Base-by-base conservation (phyloP, 805 yeast genomes). In the Sugiyamaella lignohabitans region DNA sequence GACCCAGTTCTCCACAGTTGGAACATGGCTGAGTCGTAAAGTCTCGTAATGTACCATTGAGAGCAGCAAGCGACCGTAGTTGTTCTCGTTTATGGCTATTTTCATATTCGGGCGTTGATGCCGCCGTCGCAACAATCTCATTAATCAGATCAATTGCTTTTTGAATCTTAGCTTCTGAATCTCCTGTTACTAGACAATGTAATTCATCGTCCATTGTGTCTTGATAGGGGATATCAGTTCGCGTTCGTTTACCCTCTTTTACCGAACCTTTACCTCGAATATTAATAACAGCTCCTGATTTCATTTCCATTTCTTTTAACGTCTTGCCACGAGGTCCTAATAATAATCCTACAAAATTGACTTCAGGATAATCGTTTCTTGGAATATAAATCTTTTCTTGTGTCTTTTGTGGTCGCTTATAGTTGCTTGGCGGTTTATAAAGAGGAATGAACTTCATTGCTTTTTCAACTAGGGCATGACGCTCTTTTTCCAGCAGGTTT, bases 251-350 rank as follows among this genome's bases (percentile, higher is more conserved):
- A 27, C 98, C 98, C 59, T 87, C 95, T 60, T 91, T 91, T 17
- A 88, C 95, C 1, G 97, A 89, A 0, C 99, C 99, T 55, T 84
- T 81, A 22, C 99, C 99, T 55, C 99, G 73, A 42, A 93, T 85
- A 2, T 89, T 94, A 49, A 93, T 83, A 54, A 75, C 78, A 16
- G 98, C 96, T 1, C 96, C 96, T 35, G 95, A 82, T 42, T 83
- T 80, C 23, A 78, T 80, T 61, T 91, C 95, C 64, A 94, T 67
- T 56, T 79, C 78, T 50, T 85, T 78, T 56, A 91, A 67, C 0
- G 96, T 91, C 57, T 84, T 83, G 20, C 98, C 99, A 70, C 99
- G 80, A 27, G 99, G 98, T 0, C 99, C 99, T 42, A 93, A 65
- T 18, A 93, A 67, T 44, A 84, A 71, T 0, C 99, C 99, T 45